A percentile compares a stretch with the other conserved stretches of the same genome.
These are phyloP conservation scores for Cyberlindnera saturnus DNA, from an alignment of 805 yeast genomes.

Conservation along the genomic window DNA sequence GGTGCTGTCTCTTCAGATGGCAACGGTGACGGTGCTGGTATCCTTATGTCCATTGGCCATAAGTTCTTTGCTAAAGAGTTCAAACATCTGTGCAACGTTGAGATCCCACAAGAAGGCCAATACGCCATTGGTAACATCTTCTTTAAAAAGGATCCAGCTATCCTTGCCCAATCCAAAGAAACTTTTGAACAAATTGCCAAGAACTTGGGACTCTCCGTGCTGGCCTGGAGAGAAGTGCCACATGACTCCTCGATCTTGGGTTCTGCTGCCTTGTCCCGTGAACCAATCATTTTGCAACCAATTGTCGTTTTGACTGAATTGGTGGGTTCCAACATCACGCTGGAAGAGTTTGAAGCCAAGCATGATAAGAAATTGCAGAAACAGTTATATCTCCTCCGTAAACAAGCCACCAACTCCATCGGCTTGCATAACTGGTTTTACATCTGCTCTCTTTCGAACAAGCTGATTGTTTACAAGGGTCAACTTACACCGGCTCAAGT, in stretches of 20 bases:
- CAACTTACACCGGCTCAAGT: slow-evolving; percentile 97
- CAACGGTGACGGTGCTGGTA: slow-evolving; percentile 99
- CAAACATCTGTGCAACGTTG: slow-evolving; percentile 56
- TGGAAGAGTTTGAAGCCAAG: slow-evolving; percentile 48
- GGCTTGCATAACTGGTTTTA: slow-evolving; percentile 97
- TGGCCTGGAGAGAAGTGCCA: slow-evolving; percentile 95
- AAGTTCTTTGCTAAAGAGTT: slow-evolving; percentile 82
- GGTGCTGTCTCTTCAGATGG: slow-evolving; percentile 97
- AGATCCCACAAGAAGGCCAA: slow-evolving; percentile 74
- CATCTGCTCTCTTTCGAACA: slow-evolving; percentile 85
- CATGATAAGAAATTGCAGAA: slow-evolving; percentile 70
- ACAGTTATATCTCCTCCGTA: slow-evolving; percentile 78
- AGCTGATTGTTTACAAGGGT: slow-evolving; percentile 93
- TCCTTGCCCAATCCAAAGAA: slow-evolving; percentile 60
- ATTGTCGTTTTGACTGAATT: slow-evolving; percentile 63
- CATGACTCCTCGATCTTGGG: slow-evolving; percentile 92
- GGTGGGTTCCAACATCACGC: slow-evolving; percentile 32
- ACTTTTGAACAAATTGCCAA: slow-evolving; percentile 80
- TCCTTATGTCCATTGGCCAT: slow-evolving; percentile 88
- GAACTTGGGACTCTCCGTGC: slow-evolving; percentile 69
- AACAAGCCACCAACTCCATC: slow-evolving; percentile 83
- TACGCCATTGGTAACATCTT: slow-evolving; percentile 94
- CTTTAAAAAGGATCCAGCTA: slow-evolving; percentile 77
- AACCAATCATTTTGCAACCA: slow-evolving; percentile 91
- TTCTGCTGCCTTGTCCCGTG: slow-evolving; percentile 90